phyloP scores from a whole-genome alignment of 163 green algal species.

The Scenedesmus sp. region DNA sequence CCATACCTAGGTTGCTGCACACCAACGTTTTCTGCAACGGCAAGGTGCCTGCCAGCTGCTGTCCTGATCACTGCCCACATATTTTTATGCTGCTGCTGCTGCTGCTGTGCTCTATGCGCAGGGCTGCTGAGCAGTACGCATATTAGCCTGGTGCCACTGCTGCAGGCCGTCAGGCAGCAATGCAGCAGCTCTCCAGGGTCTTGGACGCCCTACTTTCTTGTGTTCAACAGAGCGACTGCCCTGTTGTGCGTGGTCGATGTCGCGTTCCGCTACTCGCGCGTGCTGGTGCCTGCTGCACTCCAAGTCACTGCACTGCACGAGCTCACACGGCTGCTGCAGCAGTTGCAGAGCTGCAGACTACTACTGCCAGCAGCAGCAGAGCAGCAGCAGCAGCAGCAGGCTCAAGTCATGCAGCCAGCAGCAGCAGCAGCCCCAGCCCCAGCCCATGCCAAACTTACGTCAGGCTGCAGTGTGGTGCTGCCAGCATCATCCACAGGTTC shows the following conservation, averaged over 20 bases:
- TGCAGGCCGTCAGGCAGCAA: not conserved
- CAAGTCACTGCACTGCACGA: not conserved
- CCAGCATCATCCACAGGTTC: not conserved
- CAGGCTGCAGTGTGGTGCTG: not conserved
- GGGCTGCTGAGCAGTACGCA: not conserved
- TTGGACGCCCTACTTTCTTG: not conserved
- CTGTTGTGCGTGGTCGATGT: not conserved
- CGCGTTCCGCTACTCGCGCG: not conserved
- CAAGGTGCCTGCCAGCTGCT: not conserved
- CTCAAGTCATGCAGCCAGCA: not conserved
- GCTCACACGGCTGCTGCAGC: not conserved
- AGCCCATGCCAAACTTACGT: not conserved
- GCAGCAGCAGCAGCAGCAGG: not conserved
- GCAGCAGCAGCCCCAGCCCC: not conserved
- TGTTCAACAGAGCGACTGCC: not conserved
- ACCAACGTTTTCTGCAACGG: not conserved
- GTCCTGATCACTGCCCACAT: no score
- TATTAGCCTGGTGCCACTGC: not conserved
- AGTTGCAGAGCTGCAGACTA: not conserved
- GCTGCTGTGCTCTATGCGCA: not conserved
- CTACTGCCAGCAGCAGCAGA: not conserved
- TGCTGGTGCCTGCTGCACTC: not conserved
- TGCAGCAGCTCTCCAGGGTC: not conserved
- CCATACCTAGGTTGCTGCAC: no score
- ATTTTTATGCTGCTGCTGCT: not conserved